A percentile compares a stretch with the other conserved stretches of the same genome.
phyloP scores from a whole-genome alignment of 352 stramenopile species.

The Globisporangium solare region DNA sequence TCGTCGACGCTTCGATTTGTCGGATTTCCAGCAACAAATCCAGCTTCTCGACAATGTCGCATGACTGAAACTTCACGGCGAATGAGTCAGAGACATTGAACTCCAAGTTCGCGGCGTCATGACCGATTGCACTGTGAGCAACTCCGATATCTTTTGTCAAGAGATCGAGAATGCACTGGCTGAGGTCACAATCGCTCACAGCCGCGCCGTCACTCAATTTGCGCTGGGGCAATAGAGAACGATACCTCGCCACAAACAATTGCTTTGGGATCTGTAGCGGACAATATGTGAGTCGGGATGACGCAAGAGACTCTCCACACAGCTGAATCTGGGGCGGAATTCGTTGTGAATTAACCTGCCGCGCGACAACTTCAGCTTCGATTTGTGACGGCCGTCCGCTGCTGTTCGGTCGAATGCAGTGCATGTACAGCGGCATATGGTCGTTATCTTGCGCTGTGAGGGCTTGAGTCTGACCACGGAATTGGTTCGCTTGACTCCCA shows the following conservation, averaged over 20 bases:
- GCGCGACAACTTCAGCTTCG: slow-evolving; percentile 22
- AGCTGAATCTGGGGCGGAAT: slow-evolving; percentile 28
- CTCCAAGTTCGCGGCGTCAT: background rate
- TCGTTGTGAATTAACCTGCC: slow-evolving; percentile 32
- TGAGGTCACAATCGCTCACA: slow-evolving; percentile 14
- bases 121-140: background rate
- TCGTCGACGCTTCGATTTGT: slow-evolving; percentile 25
- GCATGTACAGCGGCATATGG: slow-evolving; percentile 43
- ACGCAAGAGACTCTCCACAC: slow-evolving; percentile 9
- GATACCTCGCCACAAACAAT: slow-evolving; percentile 25
- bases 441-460: slow-evolving; percentile 14
- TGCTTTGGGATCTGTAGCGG: slow-evolving; percentile 22
- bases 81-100: slow-evolving; percentile 15
- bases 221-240: slow-evolving; percentile 14
- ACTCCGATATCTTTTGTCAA: slow-evolving; percentile 8
- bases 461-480: slow-evolving; percentile 32
- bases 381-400: slow-evolving; percentile 22
- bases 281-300: slow-evolving; percentile 15
- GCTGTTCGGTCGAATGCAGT: slow-evolving; percentile 42
- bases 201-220: background rate
- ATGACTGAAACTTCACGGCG: slow-evolving; percentile 22
- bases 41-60: slow-evolving; percentile 31
- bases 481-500: slow-evolving; percentile 29
- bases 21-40: slow-evolving; percentile 31
- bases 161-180: slow-evolving; percentile 16